These are phyloP conservation scores for Penicillium lagena DNA, from an alignment of 495 filamentous ascomycete species.

Conservation along the genomic window DNA sequence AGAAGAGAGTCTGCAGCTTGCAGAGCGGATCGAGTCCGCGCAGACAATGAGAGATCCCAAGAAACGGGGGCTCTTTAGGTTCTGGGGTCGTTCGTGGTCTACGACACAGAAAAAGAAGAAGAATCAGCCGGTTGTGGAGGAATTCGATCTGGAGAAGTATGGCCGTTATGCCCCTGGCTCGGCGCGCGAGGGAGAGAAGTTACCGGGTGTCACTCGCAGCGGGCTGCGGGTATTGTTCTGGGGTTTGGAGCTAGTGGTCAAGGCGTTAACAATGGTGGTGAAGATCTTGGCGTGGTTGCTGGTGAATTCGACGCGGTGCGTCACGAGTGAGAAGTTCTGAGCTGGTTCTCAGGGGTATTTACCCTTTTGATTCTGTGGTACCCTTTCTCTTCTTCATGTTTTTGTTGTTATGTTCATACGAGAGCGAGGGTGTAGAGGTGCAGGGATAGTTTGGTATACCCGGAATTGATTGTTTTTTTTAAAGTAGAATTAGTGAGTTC, in stretches of 20 bases:
- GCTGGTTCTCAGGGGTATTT: constrained; percentile 1
- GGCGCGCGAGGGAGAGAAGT: constrained; percentile 29
- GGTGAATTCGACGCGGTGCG: constrained; percentile 28
- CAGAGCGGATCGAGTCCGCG: constrained; percentile 23
- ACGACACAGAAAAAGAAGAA: constrained; percentile 9
- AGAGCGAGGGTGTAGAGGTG: no score
- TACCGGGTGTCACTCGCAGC: constrained; percentile 29
- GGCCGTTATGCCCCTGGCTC: constrained; percentile 29
- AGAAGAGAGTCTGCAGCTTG: constrained; percentile 24
- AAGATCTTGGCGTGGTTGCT: constrained; percentile 36
- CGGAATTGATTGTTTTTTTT: not conserved
- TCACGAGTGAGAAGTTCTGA: constrained; percentile 37
- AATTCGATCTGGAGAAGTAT: constrained; percentile 43
- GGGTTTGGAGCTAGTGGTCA: constrained; percentile 31
- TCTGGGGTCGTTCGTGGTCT: constrained; percentile 11
- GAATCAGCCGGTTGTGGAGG: constrained; percentile 29
- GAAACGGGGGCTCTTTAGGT: constrained; percentile 14
- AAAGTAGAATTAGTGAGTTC: no score
- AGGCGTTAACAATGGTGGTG: constrained; percentile 25
- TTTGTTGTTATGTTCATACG: not conserved
- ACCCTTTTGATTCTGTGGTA: not conserved
- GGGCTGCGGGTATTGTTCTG: constrained; percentile 32
- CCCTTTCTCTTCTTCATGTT: not conserved
- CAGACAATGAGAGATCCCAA: constrained; percentile 5
- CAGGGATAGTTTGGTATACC: no score